Evolutionary conservation across 495 filamentous ascomycete genomes (phyloP).

Genomic region (Tuber melanosporum): DNA sequence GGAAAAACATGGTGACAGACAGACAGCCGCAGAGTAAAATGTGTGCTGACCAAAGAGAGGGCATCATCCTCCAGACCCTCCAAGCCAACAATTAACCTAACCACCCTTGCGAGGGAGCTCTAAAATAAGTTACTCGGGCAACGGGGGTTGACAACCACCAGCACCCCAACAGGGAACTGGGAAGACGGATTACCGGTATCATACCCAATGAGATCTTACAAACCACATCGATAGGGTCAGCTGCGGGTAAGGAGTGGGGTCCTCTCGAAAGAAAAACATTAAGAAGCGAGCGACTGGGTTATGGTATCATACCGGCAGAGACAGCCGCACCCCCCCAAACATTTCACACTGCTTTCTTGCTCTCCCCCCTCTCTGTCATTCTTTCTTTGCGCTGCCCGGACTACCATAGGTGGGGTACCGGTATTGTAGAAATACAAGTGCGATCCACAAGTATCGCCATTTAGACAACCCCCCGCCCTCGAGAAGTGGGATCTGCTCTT

Average conservation of each 20-base stretch:
- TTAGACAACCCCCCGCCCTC: too few species aligned
- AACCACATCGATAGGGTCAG: neutral
- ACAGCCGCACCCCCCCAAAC: neutral
- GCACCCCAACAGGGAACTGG: neutral
- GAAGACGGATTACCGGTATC: neutral
- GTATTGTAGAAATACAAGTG: too few species aligned
- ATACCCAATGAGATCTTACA: neutral
- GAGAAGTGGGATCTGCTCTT: too few species aligned
- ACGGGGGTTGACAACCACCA: neutral
- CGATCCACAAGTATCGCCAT: too few species aligned
- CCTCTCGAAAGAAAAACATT: neutral
- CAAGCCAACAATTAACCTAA: neutral
- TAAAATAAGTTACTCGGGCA: neutral
- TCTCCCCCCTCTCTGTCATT: neutral
- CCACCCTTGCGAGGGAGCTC: neutral
- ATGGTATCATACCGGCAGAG: neutral
- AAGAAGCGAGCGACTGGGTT: neutral
- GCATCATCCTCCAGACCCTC: neutral
- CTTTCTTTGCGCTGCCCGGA: neutral
- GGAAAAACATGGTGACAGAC: neutral
- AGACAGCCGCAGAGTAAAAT: neutral
- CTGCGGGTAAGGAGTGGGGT: neutral
- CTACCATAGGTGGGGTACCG: neutral
- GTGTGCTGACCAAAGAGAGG: neutral
- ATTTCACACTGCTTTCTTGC: neutral